phyloP scores from a whole-genome alignment of 768 basidiomycete species.

The Boletus rubescentipes region DNA sequence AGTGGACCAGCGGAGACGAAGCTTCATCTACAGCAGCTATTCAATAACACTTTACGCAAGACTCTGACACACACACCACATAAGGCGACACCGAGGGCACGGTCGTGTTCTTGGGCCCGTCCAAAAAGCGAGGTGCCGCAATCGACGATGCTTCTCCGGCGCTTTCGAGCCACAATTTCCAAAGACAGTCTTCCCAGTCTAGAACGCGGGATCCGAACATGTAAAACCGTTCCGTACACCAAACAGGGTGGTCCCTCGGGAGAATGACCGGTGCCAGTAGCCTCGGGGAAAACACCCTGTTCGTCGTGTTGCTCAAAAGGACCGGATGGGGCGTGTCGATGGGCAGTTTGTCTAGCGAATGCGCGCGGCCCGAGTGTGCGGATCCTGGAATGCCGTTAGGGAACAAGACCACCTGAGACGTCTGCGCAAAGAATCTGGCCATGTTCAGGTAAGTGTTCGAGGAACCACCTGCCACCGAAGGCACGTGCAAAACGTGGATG shows the following conservation, averaged over 20 bases:
- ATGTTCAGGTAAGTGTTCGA: slow-evolving; percentile 61
- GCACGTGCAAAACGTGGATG: slow-evolving; percentile 48
- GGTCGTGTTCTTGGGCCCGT: slow-evolving; percentile 5
- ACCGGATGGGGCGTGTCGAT: slow-evolving; percentile 20
- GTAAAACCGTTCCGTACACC: slow-evolving; percentile 64
- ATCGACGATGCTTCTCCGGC: slow-evolving; percentile 40
- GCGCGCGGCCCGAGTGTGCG: slow-evolving; percentile 18
- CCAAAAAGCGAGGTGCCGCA: slow-evolving; percentile 8
- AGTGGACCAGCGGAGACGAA: slow-evolving; percentile 43
- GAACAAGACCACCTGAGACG: slow-evolving; percentile 48
- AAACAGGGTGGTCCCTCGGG: slow-evolving; percentile 45
- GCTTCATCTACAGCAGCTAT: slow-evolving; percentile 33
- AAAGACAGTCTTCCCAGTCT: slow-evolving; percentile 67
- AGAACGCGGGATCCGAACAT: slow-evolving; percentile 41
- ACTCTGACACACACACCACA: slow-evolving; percentile 16
- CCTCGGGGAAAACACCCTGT: slow-evolving; percentile 39
- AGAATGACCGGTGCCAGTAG: slow-evolving; percentile 46
- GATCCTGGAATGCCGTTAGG: slow-evolving; percentile 41
- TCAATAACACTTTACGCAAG: not conserved
- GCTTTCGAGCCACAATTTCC: slow-evolving; percentile 60
- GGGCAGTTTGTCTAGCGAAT: slow-evolving; percentile 16
- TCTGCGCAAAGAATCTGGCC: slow-evolving; percentile 57
- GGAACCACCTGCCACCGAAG: slow-evolving; percentile 35
- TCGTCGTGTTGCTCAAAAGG: slow-evolving; percentile 30
- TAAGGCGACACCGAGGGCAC: slow-evolving; percentile 13